Base-by-base conservation (phyloP, 306 rosid species). In the Quercus agrifolia region DNA sequence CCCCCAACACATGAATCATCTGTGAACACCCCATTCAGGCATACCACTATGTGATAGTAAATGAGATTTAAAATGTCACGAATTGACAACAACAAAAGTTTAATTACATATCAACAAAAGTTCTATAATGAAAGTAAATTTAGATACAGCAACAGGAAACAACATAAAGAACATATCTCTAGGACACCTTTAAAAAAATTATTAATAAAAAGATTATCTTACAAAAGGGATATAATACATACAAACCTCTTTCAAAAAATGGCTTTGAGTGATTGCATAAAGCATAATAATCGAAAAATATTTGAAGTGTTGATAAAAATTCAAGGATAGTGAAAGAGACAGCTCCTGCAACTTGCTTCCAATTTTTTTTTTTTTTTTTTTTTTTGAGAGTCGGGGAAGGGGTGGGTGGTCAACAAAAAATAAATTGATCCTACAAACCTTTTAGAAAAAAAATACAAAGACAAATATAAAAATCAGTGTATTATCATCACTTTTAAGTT, bases 281-380 rank as follows among this genome's bases (percentile, higher is more conserved):
- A 64, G 85, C 78, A 83, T 86, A 83, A 83, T 83, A 86, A 78
- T 86, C 85, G 58, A 86, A 83, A 74, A 83, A 80, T 31, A 83
- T 80, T 76, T 86, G 87, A 74, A 86, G 52, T 19, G 87, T 86
- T 51, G 89, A 83, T 23, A 80, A 74, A 74, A 87, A 76, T 83
- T 31, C 1, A 74, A 83, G 21, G 85, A 80, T 71, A 86, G 85
- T 33, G 78, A 64, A 52, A 86, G 81, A 71, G 87, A 83, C 20
- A 86, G 56, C 8, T 81, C 87, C 79, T 86, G 89, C 78, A 86
- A 71, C 85, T 86, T 86, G 87, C 85, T 83, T 58, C 85, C 87
- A 80, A 66, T 85, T 86, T 74, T 44, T 70, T 56, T 27, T 74
- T 77, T 70, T 56, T 44, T 74, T 77, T 66, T 38, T 7, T 35